Evolutionary conservation across 2,329 filamentous ascomycete genomes (phyloP).

Genomic region (Cladophialophora psammophila): DNA sequence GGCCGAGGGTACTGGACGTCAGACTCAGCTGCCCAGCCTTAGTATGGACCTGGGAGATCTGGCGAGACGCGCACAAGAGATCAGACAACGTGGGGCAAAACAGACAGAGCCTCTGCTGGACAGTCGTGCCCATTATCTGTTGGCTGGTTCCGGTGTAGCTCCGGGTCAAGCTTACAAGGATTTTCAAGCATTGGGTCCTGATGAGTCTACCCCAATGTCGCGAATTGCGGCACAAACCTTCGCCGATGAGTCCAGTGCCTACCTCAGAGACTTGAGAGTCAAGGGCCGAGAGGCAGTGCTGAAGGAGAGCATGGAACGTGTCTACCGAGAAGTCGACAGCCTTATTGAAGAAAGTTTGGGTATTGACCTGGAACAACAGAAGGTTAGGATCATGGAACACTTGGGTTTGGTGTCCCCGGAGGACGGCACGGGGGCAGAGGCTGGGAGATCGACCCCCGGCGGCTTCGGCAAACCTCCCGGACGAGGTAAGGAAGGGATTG

Average conservation of each 20-base stretch:
- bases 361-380: slow-evolving; percentile 94
- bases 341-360: slow-evolving; percentile 95
- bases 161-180: slow-evolving; percentile 85
- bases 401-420: slow-evolving; percentile 77
- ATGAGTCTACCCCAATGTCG: slow-evolving; percentile 48
- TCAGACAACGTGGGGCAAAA: slow-evolving; percentile 71
- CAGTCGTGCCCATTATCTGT: slow-evolving; percentile 78
- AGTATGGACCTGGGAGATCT: slow-evolving; percentile 93
- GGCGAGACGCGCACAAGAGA: slow-evolving; percentile 73
- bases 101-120: slow-evolving; percentile 50
- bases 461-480: slow-evolving; percentile 56
- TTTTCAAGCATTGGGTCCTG: slow-evolving; percentile 78
- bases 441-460: slow-evolving; percentile 46
- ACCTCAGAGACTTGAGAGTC: slow-evolving; percentile 83
- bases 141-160: slow-evolving; percentile 92
- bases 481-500: slow-evolving; percentile 17
- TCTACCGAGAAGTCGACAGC: slow-evolving; percentile 87
- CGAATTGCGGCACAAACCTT: slow-evolving; percentile 25
- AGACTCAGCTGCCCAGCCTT: slow-evolving; percentile 84
- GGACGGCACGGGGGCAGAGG: slow-evolving; percentile 46
- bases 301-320: slow-evolving; percentile 85
- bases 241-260: slow-evolving; percentile 50
- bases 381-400: slow-evolving; percentile 92
- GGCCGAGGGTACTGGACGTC: slow-evolving; percentile 50
- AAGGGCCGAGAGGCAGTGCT: slow-evolving; percentile 93